These are phyloP conservation scores for Tylopilus vinaceipallidus DNA, from an alignment of 768 basidiomycete genomes.

Conservation along the genomic window DNA sequence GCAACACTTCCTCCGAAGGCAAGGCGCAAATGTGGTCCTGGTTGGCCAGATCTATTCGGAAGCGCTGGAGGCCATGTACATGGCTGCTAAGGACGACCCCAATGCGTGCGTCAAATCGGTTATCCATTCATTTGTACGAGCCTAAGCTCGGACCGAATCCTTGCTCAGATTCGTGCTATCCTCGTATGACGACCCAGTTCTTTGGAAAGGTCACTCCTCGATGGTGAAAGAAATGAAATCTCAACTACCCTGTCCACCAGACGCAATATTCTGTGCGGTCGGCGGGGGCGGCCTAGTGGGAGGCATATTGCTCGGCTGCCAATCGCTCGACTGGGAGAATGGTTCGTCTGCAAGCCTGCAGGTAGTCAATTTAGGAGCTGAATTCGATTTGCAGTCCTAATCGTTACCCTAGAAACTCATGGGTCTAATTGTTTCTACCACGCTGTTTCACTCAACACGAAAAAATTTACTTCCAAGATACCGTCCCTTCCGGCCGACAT, in stretches of 20 bases:
- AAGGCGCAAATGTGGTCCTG: slow-evolving; percentile 59
- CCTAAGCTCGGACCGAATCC: background rate
- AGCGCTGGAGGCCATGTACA: slow-evolving; percentile 50
- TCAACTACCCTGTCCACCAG: slow-evolving; percentile 56
- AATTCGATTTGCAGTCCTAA: slow-evolving; percentile 46
- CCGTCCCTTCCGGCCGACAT: slow-evolving; percentile 32
- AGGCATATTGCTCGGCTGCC: slow-evolving; percentile 69
- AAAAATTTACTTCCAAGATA: slow-evolving; percentile 31
- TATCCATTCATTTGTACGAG: background rate
- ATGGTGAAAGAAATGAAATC: slow-evolving; percentile 62
- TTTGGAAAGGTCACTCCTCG: slow-evolving; percentile 80
- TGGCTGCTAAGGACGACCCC: slow-evolving; percentile 41
- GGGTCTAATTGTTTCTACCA: slow-evolving; percentile 76
- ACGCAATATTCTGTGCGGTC: slow-evolving; percentile 75
- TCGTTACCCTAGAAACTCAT: slow-evolving; percentile 67
- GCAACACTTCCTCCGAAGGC: slow-evolving; percentile 46
- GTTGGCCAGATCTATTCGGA: slow-evolving; percentile 58
- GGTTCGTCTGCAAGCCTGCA: slow-evolving; percentile 40
- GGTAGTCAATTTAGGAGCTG: background rate
- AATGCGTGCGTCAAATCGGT: slow-evolving; percentile 47
- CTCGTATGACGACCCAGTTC: slow-evolving; percentile 62
- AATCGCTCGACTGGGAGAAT: slow-evolving; percentile 61
- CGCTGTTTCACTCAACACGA: slow-evolving; percentile 57
- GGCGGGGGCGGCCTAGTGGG: slow-evolving; percentile 74
- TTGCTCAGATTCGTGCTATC: slow-evolving; percentile 59